Percentiles rank a stretch among this genome's conserved stretches.
Evolutionary conservation across 2,329 filamentous ascomycete genomes (phyloP).

Genomic region (Elsinoe perseae): DNA sequence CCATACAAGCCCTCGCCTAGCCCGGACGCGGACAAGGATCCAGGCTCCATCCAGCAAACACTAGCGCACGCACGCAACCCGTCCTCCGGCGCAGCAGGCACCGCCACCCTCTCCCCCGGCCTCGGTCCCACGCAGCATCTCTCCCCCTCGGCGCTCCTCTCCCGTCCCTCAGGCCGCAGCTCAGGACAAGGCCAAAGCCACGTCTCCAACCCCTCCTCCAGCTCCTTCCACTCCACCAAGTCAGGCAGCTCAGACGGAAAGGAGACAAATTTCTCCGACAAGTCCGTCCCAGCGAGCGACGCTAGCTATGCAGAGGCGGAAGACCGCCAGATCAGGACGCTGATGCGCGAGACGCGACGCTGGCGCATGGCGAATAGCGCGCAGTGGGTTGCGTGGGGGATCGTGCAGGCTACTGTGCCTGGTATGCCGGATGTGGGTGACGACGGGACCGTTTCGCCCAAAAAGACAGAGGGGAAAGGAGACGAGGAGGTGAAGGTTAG

Average conservation of each 20-base stretch:
- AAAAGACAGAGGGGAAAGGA: constrained; percentile 23
- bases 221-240: constrained; percentile 19
- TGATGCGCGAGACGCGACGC: constrained; percentile 70
- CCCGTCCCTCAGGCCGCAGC: constrained; percentile 17
- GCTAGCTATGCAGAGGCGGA: constrained; percentile 30
- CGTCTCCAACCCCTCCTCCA: constrained; percentile 9
- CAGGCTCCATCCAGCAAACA: constrained; percentile 51
- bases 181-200: constrained; percentile 13
- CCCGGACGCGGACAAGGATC: constrained; percentile 24
- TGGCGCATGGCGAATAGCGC: constrained; percentile 87
- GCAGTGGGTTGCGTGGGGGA: constrained; percentile 92
- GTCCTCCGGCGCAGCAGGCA: constrained; percentile 40
- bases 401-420: constrained; percentile 84
- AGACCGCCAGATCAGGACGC: constrained; percentile 58
- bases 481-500: constrained; percentile 53
- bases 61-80: constrained; percentile 64
- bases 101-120: constrained; percentile 19
- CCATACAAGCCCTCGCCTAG: constrained; percentile 15
- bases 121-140: constrained; percentile 11
- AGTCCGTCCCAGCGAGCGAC: constrained; percentile 17
- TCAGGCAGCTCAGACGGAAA: constrained; percentile 26
- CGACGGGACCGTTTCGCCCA: constrained; percentile 18
- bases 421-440: constrained; percentile 50
- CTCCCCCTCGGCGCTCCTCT: not conserved
- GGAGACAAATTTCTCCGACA: constrained; percentile 8